phyloP scores from a whole-genome alignment of 345 rosid species.

The Acer campestre region DNA sequence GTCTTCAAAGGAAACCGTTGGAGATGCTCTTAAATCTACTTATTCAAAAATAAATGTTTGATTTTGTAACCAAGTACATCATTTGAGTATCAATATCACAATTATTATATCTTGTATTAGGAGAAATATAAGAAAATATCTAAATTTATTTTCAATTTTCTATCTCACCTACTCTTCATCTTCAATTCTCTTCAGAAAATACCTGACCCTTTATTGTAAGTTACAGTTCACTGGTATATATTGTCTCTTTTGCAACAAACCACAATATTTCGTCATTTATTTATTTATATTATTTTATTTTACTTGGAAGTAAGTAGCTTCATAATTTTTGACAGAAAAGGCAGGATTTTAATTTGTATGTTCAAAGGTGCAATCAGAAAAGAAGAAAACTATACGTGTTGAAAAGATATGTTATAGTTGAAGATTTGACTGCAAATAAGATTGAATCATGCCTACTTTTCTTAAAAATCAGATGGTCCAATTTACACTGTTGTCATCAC shows the following conservation, averaged over 20 bases:
- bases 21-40: not conserved
- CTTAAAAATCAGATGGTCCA: slow-evolving; percentile 9
- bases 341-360: not conserved
- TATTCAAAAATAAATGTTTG: too few species aligned
- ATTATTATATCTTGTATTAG: not conserved
- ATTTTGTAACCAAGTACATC: not conserved
- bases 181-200: not conserved
- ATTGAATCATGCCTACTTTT: slow-evolving; percentile 14
- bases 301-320: not conserved
- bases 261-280: not conserved
- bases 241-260: not conserved
- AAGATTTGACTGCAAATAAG: slow-evolving; percentile 23
- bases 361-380: not conserved
- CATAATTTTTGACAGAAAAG: not conserved
- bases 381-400: not conserved
- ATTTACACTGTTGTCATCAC: too few species aligned
- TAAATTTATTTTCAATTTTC: not conserved
- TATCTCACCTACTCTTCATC: not conserved
- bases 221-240: not conserved
- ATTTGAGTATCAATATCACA: not conserved
- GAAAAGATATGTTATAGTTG: slow-evolving; percentile 24
- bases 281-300: too few species aligned
- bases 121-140: not conserved
- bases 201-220: not conserved
- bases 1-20: too few species aligned